A percentile compares a stretch with the other conserved stretches of the same genome.
Conservation (phyloP, 2,329 filamentous ascomycete species). For the Nannizziopsis arthrosporioides region DNA sequence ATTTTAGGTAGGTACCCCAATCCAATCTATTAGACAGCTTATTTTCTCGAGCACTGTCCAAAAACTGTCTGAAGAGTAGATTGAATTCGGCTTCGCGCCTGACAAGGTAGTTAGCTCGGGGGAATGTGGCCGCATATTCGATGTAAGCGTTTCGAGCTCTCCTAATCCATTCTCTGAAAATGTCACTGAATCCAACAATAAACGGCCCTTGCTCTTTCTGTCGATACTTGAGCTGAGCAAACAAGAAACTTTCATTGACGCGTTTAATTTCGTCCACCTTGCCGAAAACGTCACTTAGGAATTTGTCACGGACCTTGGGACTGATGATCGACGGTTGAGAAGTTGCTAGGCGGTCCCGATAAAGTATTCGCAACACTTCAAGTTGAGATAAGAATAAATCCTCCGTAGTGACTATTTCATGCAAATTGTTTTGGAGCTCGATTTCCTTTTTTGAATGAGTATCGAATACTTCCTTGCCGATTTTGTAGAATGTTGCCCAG, state of each 20-base stretch:
- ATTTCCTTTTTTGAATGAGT: conserved; percentile 71
- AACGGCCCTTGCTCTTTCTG: conserved; percentile 95
- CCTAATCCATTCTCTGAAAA: conserved; percentile 96
- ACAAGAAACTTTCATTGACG: conserved; percentile 82
- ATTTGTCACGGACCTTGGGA: conserved; percentile 64
- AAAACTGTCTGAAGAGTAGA: conserved; percentile 70
- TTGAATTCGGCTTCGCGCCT: conserved; percentile 77
- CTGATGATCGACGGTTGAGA: conserved; percentile 71
- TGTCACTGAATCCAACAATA: conserved; percentile 86
- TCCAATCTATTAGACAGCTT: conserved; percentile 70
- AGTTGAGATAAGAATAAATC: conserved; percentile 83
- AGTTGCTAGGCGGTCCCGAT: conserved; percentile 64
- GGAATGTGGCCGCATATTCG: conserved; percentile 81
- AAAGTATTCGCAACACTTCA: conserved; percentile 72
- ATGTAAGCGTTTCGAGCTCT: conserved; percentile 83
- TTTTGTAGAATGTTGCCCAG: conserved; percentile 79
- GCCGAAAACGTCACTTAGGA: conserved; percentile 77
- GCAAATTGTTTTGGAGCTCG: conserved; percentile 82
- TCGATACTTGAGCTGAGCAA: conserved; percentile 89
- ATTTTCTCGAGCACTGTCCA: conserved; percentile 68
- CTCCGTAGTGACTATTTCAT: conserved; percentile 90
- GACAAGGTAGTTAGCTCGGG: conserved; percentile 69
- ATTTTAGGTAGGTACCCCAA: conserved; percentile 90
- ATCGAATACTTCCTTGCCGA: conserved; percentile 66
- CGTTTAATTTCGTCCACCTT: conserved; percentile 78